Evolutionary conservation across 163 green algal species (phyloP), one percentile per base, ranked within the genome.

Genomic region (Coccomyxa subellipsoidea): DNA sequence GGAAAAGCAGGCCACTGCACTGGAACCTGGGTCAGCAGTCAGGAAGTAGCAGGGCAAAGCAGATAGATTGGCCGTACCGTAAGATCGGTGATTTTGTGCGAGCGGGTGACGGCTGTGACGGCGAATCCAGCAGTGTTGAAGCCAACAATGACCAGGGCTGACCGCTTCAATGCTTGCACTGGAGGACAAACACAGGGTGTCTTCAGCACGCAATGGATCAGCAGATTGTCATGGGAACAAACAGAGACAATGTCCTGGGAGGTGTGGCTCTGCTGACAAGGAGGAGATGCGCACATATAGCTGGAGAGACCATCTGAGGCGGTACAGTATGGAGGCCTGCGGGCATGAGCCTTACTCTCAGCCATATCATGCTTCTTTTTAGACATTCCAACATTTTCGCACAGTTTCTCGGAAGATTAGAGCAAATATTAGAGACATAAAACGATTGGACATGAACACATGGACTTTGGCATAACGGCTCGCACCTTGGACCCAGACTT

Each of bases 51-150:
- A 31, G 8, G 27, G 27, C 1, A 18, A 8, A 4, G 10, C 8
- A 9, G 29, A 73, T 35, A 36, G 7, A 73, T 27, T n/a, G n/a
- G n/a, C 18, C 54, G 35, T n/a, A 87, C 85, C 54, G 83, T 85
- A 4, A 91, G 80, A 38, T 91, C 88, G 27, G 88, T 91, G 75
- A 91, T 79, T 54, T 88, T 88, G 73, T 91, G 88, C 35, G 54
- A 87, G n/a, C 85, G 75, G 0, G 86, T 90, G 25, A 87, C n/a
- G 0, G 85, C 85, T 12, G 88, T 90, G 29, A 87, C 47, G 0
- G 83, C n/a, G 72, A 91, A 91, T 38, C 88, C 88, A n/a, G 84
- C 73, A 10, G 59, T 71, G 53, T 91, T 91, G 32, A 87, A 79
- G 32, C 76, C 86, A 4, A 79, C 77, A 21, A 87, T 80, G 1